Evolutionary conservation across 805 yeast genomes (phyloP).

Genomic region (Candida mattraensis): DNA sequence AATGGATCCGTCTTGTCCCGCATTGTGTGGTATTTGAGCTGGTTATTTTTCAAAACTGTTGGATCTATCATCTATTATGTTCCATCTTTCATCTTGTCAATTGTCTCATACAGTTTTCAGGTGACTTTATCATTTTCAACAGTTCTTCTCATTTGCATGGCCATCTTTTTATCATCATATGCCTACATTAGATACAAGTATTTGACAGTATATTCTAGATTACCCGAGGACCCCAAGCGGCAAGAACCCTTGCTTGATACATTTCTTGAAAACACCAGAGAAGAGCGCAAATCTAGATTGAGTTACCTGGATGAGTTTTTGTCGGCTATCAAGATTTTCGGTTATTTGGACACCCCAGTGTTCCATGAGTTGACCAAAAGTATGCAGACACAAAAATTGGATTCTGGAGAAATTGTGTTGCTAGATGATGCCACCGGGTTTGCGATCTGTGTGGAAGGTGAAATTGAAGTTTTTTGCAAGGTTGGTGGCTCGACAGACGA

Average conservation of each 20-base stretch:
- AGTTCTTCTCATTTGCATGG: slow-evolving; percentile 35
- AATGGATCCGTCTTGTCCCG: slow-evolving; percentile 13
- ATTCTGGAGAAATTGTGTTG: slow-evolving; percentile 71
- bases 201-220: slow-evolving; percentile 60
- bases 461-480: slow-evolving; percentile 72
- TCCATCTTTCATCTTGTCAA: slow-evolving; percentile 21
- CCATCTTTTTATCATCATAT: slow-evolving; percentile 38
- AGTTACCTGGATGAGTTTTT: slow-evolving; percentile 87
- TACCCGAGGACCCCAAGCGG: slow-evolving; percentile 44
- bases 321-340: slow-evolving; percentile 89
- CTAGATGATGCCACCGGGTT: slow-evolving; percentile 74
- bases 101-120: slow-evolving; percentile 46
- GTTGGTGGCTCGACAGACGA: slow-evolving; percentile 36
- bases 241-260: slow-evolving; percentile 48
- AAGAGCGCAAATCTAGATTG: slow-evolving; percentile 42
- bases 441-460: slow-evolving; percentile 90
- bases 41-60: slow-evolving; percentile 16
- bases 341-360: slow-evolving; percentile 85
- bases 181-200: slow-evolving; percentile 60
- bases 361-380: slow-evolving; percentile 90
- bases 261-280: slow-evolving; percentile 39
- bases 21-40: slow-evolving; percentile 20
- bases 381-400: slow-evolving; percentile 84
- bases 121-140: slow-evolving; percentile 53
- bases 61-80: slow-evolving; percentile 19